Evolutionary conservation across 169 alveolate genomes (phyloP).

Genomic region (Plasmodium sp.): DNA sequence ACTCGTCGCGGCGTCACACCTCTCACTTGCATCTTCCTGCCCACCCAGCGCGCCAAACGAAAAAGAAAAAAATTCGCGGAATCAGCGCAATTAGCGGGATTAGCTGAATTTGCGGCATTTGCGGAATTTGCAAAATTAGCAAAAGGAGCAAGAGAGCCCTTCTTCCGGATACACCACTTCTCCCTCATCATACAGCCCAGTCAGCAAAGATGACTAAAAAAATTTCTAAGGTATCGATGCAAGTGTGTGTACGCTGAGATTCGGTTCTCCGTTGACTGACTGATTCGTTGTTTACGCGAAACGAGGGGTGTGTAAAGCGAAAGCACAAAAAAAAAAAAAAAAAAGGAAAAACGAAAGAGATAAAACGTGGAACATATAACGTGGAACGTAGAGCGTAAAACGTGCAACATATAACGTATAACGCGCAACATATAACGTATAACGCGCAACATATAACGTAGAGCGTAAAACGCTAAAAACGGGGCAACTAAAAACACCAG

Average conservation of each 20-base stretch:
- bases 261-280: not conserved
- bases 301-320: not conserved
- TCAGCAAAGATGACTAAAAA: not conserved
- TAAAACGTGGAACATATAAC: not conserved
- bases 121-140: too few relatives aligned
- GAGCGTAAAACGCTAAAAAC: not conserved
- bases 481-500: not conserved
- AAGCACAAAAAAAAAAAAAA: not conserved
- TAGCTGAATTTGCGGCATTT: too few relatives aligned
- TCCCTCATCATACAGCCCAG: not conserved
- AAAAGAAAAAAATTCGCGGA: not conserved
- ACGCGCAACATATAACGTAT: not conserved
- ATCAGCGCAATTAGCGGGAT: too few relatives aligned
- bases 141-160: not conserved
- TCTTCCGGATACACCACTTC: not conserved
- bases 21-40: not conserved
- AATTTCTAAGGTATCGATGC: not conserved
- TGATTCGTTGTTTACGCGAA: not conserved
- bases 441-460: not conserved
- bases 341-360: not conserved
- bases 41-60: not conserved
- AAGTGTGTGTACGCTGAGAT: not conserved
- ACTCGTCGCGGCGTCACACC: not conserved
- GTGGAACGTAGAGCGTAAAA: not conserved
- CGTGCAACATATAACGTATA: not conserved